Evolutionary conservation across 345 rosid genomes (phyloP), one percentile per base, ranked within the genome.

Genomic region (Aquilaria yunnanensis): DNA sequence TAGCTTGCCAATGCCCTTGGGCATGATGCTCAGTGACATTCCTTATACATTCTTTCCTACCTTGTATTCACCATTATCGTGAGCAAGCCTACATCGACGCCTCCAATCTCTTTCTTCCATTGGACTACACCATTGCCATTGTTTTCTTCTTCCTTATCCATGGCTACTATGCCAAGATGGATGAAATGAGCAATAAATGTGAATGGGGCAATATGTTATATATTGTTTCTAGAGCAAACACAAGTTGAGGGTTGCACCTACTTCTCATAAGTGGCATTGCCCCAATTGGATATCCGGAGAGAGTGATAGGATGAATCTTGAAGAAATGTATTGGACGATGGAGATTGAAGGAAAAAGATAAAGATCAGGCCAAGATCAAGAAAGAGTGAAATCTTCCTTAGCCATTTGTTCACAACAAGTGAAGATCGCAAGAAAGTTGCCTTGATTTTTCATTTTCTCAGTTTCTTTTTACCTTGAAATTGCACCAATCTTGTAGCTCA

Each of bases 101-200:
- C 30, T 90, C 96, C 0, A 85, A 94, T 68, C 92, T 90, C 72
- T 94, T 96, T 32, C 82, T 90, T 66, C 99, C 97, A 0, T 83
- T 96, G 13, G 97, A 94, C 77, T 94, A 90, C 61, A 97, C 96
- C 2, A 96, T 90, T n/a, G 92, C 97, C 10, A 83, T 90, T 89
- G 97, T 90, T 14, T 88, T 94, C 48, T 94, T 96, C 56, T 82
- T 96, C 43, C 89, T 88, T 47, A 76, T 87, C 9, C 90, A 86
- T 62, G 97, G 96, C 65, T 81, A 74, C 65, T 88, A 97, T 0
- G 88, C 95, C 8, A 82, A 83, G 51, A 73, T 23, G 23, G 23
- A 23, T 23, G 23, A 23, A 23, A 23, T 23, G 23, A 23, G 23
- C 23, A 23, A 23, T 23, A 23, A 23, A 23, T 23, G 23, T 23